Base-by-base conservation (phyloP, 306 rosid genomes). In the Cucumis cinereus region DNA sequence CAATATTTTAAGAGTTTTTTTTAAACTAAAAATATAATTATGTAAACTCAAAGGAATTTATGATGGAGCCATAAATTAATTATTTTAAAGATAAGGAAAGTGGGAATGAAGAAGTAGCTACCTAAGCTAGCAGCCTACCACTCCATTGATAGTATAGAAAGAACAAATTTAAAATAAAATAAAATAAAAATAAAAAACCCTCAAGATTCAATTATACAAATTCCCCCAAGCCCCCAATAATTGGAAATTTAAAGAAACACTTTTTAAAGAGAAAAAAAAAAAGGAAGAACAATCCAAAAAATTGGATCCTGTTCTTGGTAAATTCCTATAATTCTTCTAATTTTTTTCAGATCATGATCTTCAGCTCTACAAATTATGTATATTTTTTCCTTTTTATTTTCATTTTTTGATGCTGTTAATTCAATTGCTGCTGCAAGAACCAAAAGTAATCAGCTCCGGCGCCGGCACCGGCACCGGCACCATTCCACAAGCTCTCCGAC, bases 401-500 rank as follows among this genome's bases (percentile, higher is more conserved):
- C 38, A 40, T 36, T 60, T 30, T 68, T 77, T 78, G 64, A 82
- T 43, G 35, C 4, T 86, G 63, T 73, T 86, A 78, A 78, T 85
- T 81, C 79, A 78, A 52, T 54, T 88, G 91, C 24, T 89, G 90
- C 74, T 86, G 91, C 56, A 87, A 85, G 76, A 95, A 84, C 87
- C 88, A 81, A 74, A 89, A 83, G 77, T 84, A 89, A 45, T 90
- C 97, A 63, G 78, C 88, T 6, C 28, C 70, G 49, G 23, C 15
- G 49, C 24, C 72, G 72, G 24, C 24, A 63, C 28, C 70, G 49
- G 23, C 15, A 26, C 24, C 72, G 72, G 24, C 24, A 63, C 77
- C 86, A 69, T 85, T 85, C 97, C 91, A 95, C 61, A 90, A 79
- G 76, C 60, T 83, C 82, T 87, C 92, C 20, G 90, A 83, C 17